Percentiles rank a stretch among this genome's conserved stretches.
These are phyloP conservation scores for Lipomyces chichibuensis DNA, from an alignment of 805 yeast genomes.

Conservation along the genomic window DNA sequence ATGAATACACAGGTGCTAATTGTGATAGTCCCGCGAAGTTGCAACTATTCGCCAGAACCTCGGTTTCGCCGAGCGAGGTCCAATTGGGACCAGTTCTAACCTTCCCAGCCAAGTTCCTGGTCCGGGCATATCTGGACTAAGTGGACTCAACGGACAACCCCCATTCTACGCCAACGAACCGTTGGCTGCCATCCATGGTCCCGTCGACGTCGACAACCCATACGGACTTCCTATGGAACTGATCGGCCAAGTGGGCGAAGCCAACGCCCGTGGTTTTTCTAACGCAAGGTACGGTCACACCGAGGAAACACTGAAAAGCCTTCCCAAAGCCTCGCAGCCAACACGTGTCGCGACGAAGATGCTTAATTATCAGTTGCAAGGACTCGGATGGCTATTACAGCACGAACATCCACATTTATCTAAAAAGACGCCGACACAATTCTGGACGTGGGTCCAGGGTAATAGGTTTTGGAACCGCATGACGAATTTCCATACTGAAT, in stretches of 20 bases:
- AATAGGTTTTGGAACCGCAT: conserved; percentile 16
- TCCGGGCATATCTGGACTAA: background rate
- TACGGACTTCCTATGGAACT: background rate
- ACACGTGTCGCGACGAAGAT: conserved; percentile 16
- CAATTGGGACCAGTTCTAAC: background rate
- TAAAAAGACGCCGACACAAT: conserved; percentile 18
- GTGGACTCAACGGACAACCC: background rate
- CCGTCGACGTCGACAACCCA: background rate
- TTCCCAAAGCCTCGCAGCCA: conserved; percentile 24
- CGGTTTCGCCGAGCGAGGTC: background rate
- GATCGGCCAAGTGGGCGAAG: background rate
- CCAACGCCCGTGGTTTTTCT: conserved; percentile 1
- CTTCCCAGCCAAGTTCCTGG: background rate
- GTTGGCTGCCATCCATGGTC: background rate
- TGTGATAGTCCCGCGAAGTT: background rate
- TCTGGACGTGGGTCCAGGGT: conserved; percentile 14
- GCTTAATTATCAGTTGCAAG: conserved; percentile 31
- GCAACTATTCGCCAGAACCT: background rate
- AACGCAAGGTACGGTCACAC: conserved; percentile 22
- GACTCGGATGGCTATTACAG: conserved; percentile 29
- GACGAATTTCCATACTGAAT: conserved; percentile 11
- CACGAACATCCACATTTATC: conserved; percentile 28
- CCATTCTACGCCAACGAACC: conserved; percentile 1
- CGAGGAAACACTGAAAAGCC: conserved; percentile 20
- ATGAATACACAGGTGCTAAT: background rate